Evolutionary conservation across 2,329 filamentous ascomycete genomes (phyloP).

Genomic region (Botrytis squamosa): DNA sequence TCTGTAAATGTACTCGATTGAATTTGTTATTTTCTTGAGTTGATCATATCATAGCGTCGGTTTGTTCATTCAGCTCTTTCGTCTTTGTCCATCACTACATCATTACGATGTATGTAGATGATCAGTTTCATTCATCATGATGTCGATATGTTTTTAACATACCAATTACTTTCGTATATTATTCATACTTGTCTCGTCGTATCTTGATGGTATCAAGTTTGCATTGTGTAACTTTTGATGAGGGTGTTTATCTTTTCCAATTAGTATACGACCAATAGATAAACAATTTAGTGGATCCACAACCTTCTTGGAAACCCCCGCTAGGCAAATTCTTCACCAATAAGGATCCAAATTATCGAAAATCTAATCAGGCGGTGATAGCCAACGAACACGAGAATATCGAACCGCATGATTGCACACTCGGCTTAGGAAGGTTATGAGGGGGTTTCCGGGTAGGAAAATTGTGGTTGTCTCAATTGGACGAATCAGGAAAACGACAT

Average conservation of each 20-base stretch:
- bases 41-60: not conserved
- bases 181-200: not conserved
- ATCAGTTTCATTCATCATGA: not conserved
- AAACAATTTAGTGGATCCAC: conserved; percentile 15
- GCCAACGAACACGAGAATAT: not conserved
- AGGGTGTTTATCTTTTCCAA: conserved; percentile 5
- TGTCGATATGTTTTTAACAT: not conserved
- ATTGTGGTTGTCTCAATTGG: not conserved
- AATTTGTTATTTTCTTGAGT: not conserved
- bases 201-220: not conserved
- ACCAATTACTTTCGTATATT: not conserved
- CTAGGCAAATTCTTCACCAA: conserved; percentile 3
- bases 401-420: not conserved
- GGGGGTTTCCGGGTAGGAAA: conserved; percentile 5
- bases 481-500: not conserved
- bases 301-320: conserved; percentile 10
- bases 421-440: not conserved
- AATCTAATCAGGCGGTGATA: conserved; percentile 10
- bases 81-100: not conserved
- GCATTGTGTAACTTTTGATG: conserved; percentile 4
- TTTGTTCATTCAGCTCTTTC: not conserved
- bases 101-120: not conserved
- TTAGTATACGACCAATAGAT: conserved; percentile 18
- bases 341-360: not conserved
- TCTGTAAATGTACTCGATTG: not conserved